Evolutionary conservation across 208 protist genomes (phyloP).

Genomic region (Polymyxa betae): DNA sequence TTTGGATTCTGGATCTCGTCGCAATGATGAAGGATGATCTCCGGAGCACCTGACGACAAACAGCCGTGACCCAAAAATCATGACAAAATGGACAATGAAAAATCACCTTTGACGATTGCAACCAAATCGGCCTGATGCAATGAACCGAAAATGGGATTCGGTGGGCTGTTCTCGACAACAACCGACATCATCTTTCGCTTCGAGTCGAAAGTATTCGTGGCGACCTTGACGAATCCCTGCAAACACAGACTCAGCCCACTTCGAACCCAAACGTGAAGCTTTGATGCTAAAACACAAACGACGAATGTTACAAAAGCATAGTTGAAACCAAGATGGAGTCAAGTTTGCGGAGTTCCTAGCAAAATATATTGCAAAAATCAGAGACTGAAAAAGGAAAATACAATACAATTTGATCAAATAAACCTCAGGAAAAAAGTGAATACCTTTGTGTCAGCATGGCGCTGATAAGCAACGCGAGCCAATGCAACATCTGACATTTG

Average conservation of each 20-base stretch:
- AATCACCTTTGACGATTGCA: slow-evolving; percentile 15
- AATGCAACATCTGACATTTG: background rate
- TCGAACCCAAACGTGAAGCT: background rate
- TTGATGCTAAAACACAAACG: too few relatives aligned
- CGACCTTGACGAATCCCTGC: background rate
- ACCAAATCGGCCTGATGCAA: background rate
- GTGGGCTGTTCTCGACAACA: background rate
- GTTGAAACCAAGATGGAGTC: too few relatives aligned
- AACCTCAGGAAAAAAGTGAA: background rate
- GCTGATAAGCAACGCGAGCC: background rate
- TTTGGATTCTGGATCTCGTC: background rate
- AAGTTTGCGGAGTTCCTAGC: too few relatives aligned
- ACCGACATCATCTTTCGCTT: slow-evolving; percentile 61
- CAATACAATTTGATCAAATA: too few relatives aligned
- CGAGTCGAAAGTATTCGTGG: slow-evolving; percentile 30
- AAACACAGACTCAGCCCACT: background rate
- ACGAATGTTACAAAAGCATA: too few relatives aligned
- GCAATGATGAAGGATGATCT: background rate
- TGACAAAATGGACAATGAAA: background rate
- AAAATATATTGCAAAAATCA: too few relatives aligned
- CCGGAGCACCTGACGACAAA: background rate
- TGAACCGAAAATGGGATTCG: background rate
- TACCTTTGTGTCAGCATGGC: background rate
- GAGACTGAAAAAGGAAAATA: too few relatives aligned
- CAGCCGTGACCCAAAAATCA: background rate